Percentiles rank a stretch among this genome's conserved stretches.
Evolutionary conservation across 2,329 filamentous ascomycete genomes (phyloP).

Genomic region (Aspergillus nomiae): DNA sequence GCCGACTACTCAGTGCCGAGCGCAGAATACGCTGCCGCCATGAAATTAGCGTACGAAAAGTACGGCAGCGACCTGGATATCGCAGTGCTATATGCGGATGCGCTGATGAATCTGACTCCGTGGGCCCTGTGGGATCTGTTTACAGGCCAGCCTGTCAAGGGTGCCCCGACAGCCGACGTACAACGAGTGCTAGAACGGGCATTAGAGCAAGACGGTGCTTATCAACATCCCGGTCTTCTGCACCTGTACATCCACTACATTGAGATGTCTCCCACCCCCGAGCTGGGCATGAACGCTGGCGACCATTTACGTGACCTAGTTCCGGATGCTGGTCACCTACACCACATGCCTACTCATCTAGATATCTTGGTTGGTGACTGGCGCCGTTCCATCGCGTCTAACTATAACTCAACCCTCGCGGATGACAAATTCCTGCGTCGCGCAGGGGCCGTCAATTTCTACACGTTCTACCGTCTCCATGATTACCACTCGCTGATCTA

Average conservation of each 20-base stretch:
- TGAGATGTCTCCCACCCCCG: constrained; percentile 71
- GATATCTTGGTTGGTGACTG: constrained; percentile 73
- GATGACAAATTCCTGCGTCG: constrained; percentile 65
- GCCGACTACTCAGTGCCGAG: constrained; percentile 57
- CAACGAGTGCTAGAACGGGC: constrained; percentile 61
- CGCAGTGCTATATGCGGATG: constrained; percentile 62
- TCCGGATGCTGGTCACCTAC: constrained; percentile 67
- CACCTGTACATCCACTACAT: constrained; percentile 76
- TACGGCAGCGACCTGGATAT: constrained; percentile 62
- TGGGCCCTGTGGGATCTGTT: constrained; percentile 65
- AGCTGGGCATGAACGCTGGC: constrained; percentile 61
- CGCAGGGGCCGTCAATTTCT: constrained; percentile 67
- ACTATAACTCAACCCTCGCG: constrained; percentile 63
- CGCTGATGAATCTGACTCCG: constrained; percentile 66
- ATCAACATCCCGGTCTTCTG: constrained; percentile 66
- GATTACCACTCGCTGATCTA: constrained; percentile 71
- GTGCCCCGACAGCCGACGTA: constrained; percentile 58
- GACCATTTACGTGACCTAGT: constrained; percentile 70
- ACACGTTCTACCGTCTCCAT: constrained; percentile 72
- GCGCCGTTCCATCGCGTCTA: constrained; percentile 63
- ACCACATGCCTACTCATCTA: constrained; percentile 75
- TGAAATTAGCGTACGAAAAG: constrained; percentile 55
- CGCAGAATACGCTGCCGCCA: constrained; percentile 60
- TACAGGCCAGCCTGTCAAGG: constrained; percentile 57
- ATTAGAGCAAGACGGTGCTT: constrained; percentile 51